These are phyloP conservation scores for Papiliotrema flavescens DNA, from an alignment of 1,284 basidiomycete species.

Conservation along the genomic window DNA sequence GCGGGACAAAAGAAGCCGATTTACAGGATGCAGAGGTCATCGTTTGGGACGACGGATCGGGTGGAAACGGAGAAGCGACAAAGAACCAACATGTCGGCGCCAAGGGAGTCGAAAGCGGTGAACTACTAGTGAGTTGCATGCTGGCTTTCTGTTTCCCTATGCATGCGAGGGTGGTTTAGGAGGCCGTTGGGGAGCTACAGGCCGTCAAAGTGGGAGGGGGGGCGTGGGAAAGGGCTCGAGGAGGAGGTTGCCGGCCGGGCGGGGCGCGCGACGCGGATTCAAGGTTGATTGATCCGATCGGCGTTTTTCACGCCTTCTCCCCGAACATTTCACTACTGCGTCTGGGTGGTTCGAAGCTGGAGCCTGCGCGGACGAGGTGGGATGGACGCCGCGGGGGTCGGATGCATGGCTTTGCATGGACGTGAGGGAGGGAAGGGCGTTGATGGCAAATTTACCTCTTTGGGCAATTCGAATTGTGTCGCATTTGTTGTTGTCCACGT, in stretches of 20 bases:
- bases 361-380: too few relatives aligned
- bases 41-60: constrained; percentile 35
- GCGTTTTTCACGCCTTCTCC: too few relatives aligned
- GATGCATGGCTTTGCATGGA: neutral
- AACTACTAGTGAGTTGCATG: constrained; percentile 43
- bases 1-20: constrained; percentile 75
- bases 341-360: too few relatives aligned
- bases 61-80: constrained; percentile 20
- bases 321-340: too few relatives aligned
- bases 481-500: constrained; percentile 1
- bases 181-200: constrained; percentile 17
- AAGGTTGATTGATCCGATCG: too few relatives aligned
- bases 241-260: too few relatives aligned
- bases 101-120: constrained; percentile 46
- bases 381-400: neutral
- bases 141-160: constrained; percentile 32
- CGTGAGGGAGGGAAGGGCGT: neutral
- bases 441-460: constrained; percentile 14
- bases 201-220: constrained; percentile 18
- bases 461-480: constrained; percentile 22
- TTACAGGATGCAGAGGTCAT: constrained; percentile 77
- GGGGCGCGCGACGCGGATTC: too few relatives aligned
- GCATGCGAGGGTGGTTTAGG: constrained; percentile 22
- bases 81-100: constrained; percentile 45
- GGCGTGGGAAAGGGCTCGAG: constrained; percentile 9